Percentiles rank a stretch among this genome's conserved stretches.
These are phyloP conservation scores for Nemania abortiva DNA, from an alignment of 2,329 filamentous ascomycete species.

Conservation along the genomic window DNA sequence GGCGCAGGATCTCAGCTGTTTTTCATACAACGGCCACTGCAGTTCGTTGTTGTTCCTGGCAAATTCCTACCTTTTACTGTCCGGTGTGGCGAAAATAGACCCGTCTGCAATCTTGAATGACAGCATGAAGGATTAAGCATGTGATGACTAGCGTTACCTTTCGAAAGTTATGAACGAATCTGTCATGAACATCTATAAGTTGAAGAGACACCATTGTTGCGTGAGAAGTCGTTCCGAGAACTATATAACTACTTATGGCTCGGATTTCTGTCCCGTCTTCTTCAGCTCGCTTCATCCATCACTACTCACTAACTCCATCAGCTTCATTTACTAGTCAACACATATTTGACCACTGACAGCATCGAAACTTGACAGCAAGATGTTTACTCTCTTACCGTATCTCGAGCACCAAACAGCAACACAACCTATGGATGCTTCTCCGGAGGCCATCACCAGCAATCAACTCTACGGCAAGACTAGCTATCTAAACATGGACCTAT, in stretches of 20 bases:
- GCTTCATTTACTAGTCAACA: conserved; percentile 18
- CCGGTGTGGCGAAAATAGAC: conserved; percentile 33
- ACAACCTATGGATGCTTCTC: conserved; percentile 1
- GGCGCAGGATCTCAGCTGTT: conserved; percentile 44
- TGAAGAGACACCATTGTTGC: conserved; percentile 20
- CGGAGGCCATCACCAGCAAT: conserved; percentile 1
- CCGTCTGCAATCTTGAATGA: conserved; percentile 32
- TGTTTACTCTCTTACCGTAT: conserved; percentile 24
- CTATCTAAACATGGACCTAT: conserved; percentile 4
- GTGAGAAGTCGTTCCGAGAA: conserved; percentile 32
- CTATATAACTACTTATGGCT: conserved; percentile 42
- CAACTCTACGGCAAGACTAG: conserved; percentile 6
- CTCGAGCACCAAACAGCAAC: neutral
- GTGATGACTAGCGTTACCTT: conserved; percentile 35
- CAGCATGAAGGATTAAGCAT: conserved; percentile 35
- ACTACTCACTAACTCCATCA: conserved; percentile 5
- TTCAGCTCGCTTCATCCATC: conserved; percentile 26
- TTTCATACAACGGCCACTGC: conserved; percentile 28
- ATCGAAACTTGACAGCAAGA: conserved; percentile 17
- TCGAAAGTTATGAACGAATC: conserved; percentile 43
- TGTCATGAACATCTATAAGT: conserved; percentile 38
- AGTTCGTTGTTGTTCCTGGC: conserved; percentile 26
- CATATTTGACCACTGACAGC: neutral
- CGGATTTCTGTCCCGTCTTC: conserved; percentile 29
- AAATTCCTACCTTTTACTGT: conserved; percentile 17